Conservation (phyloP, 148 eudicot species). For the Arctostaphylos glauca region DNA sequence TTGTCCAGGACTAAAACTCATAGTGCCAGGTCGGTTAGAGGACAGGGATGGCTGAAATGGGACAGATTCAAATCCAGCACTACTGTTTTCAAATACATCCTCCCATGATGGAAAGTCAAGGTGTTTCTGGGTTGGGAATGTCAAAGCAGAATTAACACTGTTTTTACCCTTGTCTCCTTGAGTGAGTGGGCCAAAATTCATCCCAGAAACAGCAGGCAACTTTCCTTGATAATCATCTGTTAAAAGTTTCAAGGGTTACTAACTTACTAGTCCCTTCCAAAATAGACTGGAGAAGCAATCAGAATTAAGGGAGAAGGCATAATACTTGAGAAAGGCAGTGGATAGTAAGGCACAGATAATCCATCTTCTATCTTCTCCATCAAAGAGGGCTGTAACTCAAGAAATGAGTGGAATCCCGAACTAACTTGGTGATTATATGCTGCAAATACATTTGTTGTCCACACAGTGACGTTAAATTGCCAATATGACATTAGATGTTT, state of each 20-base stretch:
- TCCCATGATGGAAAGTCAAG: conserved; percentile 42
- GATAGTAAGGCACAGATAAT: conserved; percentile 37
- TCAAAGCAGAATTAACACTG: conserved; percentile 22
- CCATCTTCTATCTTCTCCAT: conserved; percentile 32
- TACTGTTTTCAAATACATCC: conserved; percentile 34
- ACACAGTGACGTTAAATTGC: not conserved
- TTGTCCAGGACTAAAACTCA: conserved; percentile 27
- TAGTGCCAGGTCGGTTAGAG: conserved; percentile 25
- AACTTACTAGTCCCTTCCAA: not conserved
- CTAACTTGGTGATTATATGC: conserved; percentile 43
- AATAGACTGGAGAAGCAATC: not conserved
- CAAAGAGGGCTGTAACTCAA: conserved; percentile 30
- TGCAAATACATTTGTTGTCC: conserved; percentile 23
- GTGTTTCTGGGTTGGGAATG: conserved; percentile 29
- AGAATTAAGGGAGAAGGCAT: not conserved
- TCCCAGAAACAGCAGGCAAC: conserved; percentile 30
- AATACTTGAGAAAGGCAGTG: conserved; percentile 44
- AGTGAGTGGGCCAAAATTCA: conserved; percentile 27
- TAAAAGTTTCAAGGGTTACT: conserved; percentile 6
- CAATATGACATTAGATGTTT: not conserved
- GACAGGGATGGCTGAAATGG: conserved; percentile 34
- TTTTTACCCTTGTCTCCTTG: conserved; percentile 25
- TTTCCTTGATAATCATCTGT: conserved; percentile 50
- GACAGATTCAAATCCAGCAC: conserved; percentile 31
- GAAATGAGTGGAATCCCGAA: conserved; percentile 37